Evolutionary conservation across 2,329 filamentous ascomycete genomes (phyloP), one percentile per base, ranked within the genome.

Genomic region (Penicillium paneum): DNA sequence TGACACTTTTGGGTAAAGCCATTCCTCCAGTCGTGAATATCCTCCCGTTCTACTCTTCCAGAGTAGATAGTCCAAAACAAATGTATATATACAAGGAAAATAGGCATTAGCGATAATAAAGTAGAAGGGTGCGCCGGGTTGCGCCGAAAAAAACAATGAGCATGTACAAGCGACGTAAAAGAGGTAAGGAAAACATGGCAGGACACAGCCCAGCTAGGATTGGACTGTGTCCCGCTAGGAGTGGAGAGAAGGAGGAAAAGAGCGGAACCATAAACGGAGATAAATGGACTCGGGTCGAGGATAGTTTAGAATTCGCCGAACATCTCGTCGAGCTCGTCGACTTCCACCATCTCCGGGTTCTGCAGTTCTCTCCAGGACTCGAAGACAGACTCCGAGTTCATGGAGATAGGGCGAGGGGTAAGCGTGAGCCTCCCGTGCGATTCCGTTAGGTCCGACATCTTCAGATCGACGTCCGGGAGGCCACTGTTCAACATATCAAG

Each of bases 261-360:
- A 38, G 47, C 31, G 52, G 28, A n/a, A 52, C 36, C 35, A 39
- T 21, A 47, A 36, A 32, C 8, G 8, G 13, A 31, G 17, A 29
- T 34, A 38, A 19, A 5, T 21, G 36, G 8, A 39, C 7, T 44
- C 26, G 24, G 7, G n/a, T 34, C 29, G 36, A 53, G 7, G 34
- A 51, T 41, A 26, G 55, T 56, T 81, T 76, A 91, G 72, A 85
- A 90, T 63, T 84, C 86, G 68, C 89, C 87, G 66, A 97, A 83
- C 71, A 97, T 83, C 64, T 89, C 85, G 68, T 97, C 93, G 24
- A 97, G 85, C 78, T 99, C 94, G 43, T 96, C 91, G 45, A 97
- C 83, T 71, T 95, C 91, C 64, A 97, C 87, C 61, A 86, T 89
- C 77, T 97, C 94, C 1, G 92, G 91, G 69, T 86, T 91, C 69